Evolutionary conservation across 225 moss, liverwort and hornwort species (phyloP).

Genomic region (Bryum argenteum): DNA sequence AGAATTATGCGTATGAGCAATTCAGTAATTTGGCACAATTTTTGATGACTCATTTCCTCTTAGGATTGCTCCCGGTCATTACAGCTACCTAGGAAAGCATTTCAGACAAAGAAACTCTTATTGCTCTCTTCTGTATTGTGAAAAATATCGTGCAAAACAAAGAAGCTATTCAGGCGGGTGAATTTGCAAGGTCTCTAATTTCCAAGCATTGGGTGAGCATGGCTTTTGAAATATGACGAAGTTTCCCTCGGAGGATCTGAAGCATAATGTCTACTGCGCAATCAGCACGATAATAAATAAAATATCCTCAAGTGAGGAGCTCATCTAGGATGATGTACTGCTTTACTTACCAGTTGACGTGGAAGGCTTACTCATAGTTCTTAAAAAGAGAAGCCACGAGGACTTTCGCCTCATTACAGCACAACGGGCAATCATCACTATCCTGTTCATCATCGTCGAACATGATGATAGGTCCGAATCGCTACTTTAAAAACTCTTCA

Average conservation of each 20-base stretch:
- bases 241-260: slow-evolving; percentile 58
- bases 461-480: slow-evolving; percentile 64
- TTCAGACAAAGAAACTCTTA: slow-evolving; percentile 43
- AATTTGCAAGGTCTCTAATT: slow-evolving; percentile 59
- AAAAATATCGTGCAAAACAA: slow-evolving; percentile 45
- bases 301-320: slow-evolving; percentile 30
- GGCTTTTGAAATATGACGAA: slow-evolving; percentile 59
- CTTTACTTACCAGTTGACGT: slow-evolving; percentile 61
- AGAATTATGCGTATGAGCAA: slow-evolving; percentile 23
- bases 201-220: slow-evolving; percentile 61
- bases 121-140: slow-evolving; percentile 46
- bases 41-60: slow-evolving; percentile 60
- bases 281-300: slow-evolving; percentile 56
- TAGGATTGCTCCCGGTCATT: slow-evolving; percentile 57
- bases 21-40: slow-evolving; percentile 30
- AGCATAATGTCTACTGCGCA: slow-evolving; percentile 51
- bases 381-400: slow-evolving; percentile 58
- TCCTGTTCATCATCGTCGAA: slow-evolving; percentile 58
- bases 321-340: slow-evolving; percentile 35
- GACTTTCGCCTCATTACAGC: slow-evolving; percentile 53
- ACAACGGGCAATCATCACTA: slow-evolving; percentile 69
- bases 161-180: slow-evolving; percentile 30
- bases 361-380: slow-evolving; percentile 55
- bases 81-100: slow-evolving; percentile 42
- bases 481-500: not conserved